These are phyloP conservation scores for Wickerhamomyces chambardii DNA, from an alignment of 805 yeast genomes.

Conservation along the genomic window DNA sequence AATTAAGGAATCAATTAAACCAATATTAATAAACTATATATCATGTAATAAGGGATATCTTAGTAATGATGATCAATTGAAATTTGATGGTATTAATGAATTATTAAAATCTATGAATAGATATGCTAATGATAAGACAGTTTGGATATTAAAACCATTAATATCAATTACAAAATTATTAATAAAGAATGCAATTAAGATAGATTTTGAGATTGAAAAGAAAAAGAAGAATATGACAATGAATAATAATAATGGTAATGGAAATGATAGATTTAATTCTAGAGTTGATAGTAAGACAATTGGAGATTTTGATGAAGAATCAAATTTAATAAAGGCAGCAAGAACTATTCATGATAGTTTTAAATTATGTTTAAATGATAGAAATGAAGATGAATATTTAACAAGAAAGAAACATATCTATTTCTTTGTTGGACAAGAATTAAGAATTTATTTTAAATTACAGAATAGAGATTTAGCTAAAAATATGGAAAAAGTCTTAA, in stretches of 20 bases:
- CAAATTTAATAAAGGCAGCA: slow-evolving; percentile 44
- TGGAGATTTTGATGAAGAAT: slow-evolving; percentile 18
- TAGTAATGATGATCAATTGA: slow-evolving; percentile 20
- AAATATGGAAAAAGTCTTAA: slow-evolving; percentile 62
- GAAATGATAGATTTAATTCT: too few relatives aligned
- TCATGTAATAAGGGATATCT: slow-evolving; percentile 23
- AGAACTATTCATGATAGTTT: slow-evolving; percentile 64
- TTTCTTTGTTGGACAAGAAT: slow-evolving; percentile 60
- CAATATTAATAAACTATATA: slow-evolving; percentile 23
- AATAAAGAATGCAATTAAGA: slow-evolving; percentile 12
- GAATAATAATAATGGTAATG: too few relatives aligned
- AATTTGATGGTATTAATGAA: slow-evolving; percentile 23
- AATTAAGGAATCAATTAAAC: slow-evolving; percentile 1
- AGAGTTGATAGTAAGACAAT: too few relatives aligned
- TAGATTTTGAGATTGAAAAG: slow-evolving; percentile 12
- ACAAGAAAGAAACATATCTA: slow-evolving; percentile 61
- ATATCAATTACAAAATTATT: slow-evolving; percentile 31
- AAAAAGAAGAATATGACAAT: slow-evolving; percentile 9
- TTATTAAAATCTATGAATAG: slow-evolving; percentile 38
- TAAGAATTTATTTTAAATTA: slow-evolving; percentile 59
- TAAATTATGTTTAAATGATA: slow-evolving; percentile 71
- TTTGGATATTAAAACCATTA: slow-evolving; percentile 41
- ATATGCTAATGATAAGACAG: slow-evolving; percentile 41
- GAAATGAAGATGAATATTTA: slow-evolving; percentile 37
- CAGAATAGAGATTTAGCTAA: slow-evolving; percentile 65